Percentiles rank a stretch among this genome's conserved stretches.
These are phyloP conservation scores for Allium sativum DNA, from an alignment of 106 monocot species.

Conservation along the genomic window DNA sequence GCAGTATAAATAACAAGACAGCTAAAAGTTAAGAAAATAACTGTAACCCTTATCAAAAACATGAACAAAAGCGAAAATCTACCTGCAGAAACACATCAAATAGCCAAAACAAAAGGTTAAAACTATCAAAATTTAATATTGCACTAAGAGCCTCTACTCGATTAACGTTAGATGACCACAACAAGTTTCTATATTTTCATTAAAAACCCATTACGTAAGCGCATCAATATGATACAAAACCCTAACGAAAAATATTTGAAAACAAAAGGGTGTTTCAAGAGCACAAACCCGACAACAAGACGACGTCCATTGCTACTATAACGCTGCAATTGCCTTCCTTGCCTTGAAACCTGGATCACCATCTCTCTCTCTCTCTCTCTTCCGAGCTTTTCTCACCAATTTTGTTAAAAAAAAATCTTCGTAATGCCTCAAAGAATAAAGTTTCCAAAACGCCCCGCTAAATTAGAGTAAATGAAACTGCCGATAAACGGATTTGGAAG, in stretches of 20 bases:
- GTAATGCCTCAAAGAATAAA: not conserved
- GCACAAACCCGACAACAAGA: conserved; percentile 45
- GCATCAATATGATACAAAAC: not conserved
- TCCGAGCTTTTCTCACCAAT: not conserved
- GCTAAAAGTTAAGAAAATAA: not conserved
- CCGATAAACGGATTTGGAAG: not conserved
- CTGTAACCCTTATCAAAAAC: not conserved
- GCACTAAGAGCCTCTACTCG: too few relatives aligned
- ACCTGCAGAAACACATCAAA: conserved; percentile 2
- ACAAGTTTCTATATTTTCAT: not conserved
- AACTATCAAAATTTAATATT: too few relatives aligned
- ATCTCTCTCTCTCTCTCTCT: conserved; percentile 2
- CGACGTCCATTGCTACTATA: conserved; percentile 27
- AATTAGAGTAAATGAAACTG: not conserved
- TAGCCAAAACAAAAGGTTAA: too few relatives aligned
- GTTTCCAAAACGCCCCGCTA: not conserved
- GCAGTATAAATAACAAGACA: not conserved
- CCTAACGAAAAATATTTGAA: not conserved
- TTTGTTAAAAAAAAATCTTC: not conserved
- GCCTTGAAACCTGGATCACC: conserved; percentile 19
- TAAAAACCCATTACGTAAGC: not conserved
- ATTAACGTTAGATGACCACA: not conserved
- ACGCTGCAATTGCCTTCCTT: conserved; percentile 43
- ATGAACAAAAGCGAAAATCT: not conserved
- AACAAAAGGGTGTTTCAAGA: not conserved